Base-by-base conservation (phyloP, 2,329 filamentous ascomycete species). In the Pseudogymnoascus sp. region DNA sequence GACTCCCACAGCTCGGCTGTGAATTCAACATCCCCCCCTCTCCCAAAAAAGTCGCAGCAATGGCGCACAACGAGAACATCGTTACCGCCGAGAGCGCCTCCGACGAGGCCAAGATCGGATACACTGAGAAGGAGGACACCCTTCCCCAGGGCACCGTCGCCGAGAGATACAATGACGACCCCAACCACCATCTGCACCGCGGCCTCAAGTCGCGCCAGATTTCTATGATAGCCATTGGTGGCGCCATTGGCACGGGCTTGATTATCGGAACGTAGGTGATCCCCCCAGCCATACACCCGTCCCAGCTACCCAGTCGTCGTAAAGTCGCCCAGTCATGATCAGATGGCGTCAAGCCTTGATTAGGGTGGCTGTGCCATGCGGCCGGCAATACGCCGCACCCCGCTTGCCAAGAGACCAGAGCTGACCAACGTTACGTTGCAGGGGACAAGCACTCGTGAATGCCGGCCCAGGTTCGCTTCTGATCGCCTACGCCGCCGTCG, bases 191-290 rank as follows among this genome's bases (percentile, higher is more conserved):
- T 38, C 73, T 83, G 53, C 78, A 80, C 64, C 78, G 81, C 66
- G 79, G 79, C 47, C 74, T 83, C 20, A 77, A 78, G 64, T 78
- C 80, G 36, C 74, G 81, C 57, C 81, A 83, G 63, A 79, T 83
- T 61, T 78, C 79, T 68, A 84, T 84, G 82, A 84, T 84, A 74
- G 88, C 88, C 66, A 88, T 90, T 62, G 88, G 87, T 68, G 88
- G 88, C 71, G 87, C 88, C 64, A 85, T 90, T 63, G 88, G 84
- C 61, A 90, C 68, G 6, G 88, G 88, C 71, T 77, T 91, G 61
- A 88, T 91, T 66, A 87, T 91, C 68, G 87, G 87, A 64, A 86
- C 82, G 67, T 68, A 59, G 37, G 64, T 63, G 18, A 67, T 65
- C 8, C 8, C 68, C 6, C 60, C 63, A 11, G 64, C 25, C 30